phyloP scores from a whole-genome alignment of 306 rosid genomes.

The Carpinus viminea region DNA sequence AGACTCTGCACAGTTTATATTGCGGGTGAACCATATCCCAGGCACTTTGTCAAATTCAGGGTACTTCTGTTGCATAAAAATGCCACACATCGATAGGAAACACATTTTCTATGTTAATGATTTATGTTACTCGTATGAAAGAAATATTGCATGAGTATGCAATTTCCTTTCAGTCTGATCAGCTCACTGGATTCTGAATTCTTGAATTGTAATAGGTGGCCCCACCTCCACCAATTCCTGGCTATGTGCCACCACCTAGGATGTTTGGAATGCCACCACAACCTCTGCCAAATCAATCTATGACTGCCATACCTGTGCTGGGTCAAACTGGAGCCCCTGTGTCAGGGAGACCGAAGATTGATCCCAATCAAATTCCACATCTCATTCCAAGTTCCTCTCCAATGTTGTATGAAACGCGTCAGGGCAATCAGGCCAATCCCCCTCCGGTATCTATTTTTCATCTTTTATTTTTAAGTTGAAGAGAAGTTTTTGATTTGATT shows the following conservation, averaged over 20 bases:
- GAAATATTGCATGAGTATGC: constrained; percentile 10
- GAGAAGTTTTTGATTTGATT: constrained; percentile 2
- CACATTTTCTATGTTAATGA: neutral
- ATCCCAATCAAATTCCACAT: constrained; percentile 96
- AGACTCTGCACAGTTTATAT: too few species aligned
- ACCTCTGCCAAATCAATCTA: constrained; percentile 83
- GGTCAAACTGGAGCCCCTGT: constrained; percentile 91
- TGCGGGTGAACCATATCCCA: neutral
- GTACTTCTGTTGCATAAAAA: neutral
- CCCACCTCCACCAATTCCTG: constrained; percentile 66
- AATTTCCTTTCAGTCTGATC: constrained; percentile 20
- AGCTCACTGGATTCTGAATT: constrained; percentile 9
- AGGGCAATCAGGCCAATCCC: constrained; percentile 82
- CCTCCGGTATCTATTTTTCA: constrained; percentile 70
- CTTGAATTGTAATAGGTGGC: constrained; percentile 48
- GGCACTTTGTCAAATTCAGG: neutral
- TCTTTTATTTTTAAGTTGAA: constrained; percentile 8
- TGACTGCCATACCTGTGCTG: constrained; percentile 74
- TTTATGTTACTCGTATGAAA: neutral
- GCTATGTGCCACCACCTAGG: constrained; percentile 66
- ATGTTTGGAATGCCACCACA: constrained; percentile 92
- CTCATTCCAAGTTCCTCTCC: constrained; percentile 83
- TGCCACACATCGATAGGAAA: neutral
- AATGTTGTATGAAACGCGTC: constrained; percentile 83
- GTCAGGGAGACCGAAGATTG: constrained; percentile 85